Percentiles rank a stretch among this genome's conserved stretches.
phyloP scores from a whole-genome alignment of 73 alveolate species.

The Durusdinium trenchii region DNA sequence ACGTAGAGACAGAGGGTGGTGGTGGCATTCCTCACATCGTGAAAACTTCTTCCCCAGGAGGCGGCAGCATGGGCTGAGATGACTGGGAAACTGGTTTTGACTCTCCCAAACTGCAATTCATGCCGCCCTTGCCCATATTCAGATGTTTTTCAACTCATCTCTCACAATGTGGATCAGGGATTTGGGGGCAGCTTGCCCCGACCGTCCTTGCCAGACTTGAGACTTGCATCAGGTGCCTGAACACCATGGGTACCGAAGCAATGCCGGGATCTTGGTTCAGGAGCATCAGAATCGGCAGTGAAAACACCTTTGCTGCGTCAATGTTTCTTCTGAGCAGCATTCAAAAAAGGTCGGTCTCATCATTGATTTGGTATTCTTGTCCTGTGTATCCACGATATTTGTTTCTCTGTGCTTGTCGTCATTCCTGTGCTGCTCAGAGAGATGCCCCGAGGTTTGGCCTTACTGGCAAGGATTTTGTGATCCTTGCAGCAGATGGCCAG shows the following conservation, averaged over 20 bases:
- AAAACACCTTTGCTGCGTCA: background rate
- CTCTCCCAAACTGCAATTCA: too few relatives aligned
- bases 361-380: background rate
- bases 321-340: too few relatives aligned
- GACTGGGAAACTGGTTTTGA: too few relatives aligned
- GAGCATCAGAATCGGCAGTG: background rate
- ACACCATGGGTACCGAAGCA: constrained; percentile 82
- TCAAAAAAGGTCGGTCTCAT: background rate
- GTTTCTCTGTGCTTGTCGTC: background rate
- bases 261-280: constrained; percentile 6
- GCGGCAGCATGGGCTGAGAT: too few relatives aligned
- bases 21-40: too few relatives aligned
- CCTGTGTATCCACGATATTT: background rate
- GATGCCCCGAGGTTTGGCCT: constrained; percentile 41
- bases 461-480: constrained; percentile 80
- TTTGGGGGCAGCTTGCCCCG: background rate
- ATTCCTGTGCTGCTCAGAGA: background rate
- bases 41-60: too few relatives aligned
- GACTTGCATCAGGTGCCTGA: background rate
- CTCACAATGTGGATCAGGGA: background rate
- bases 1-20: too few relatives aligned
- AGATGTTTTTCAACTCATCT: too few relatives aligned
- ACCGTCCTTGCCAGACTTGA: too few relatives aligned
- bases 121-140: too few relatives aligned
- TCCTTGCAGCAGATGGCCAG: constrained; percentile 93